Conservation (phyloP, 805 yeast genomes). For the Kuraishia piskuri region DNA sequence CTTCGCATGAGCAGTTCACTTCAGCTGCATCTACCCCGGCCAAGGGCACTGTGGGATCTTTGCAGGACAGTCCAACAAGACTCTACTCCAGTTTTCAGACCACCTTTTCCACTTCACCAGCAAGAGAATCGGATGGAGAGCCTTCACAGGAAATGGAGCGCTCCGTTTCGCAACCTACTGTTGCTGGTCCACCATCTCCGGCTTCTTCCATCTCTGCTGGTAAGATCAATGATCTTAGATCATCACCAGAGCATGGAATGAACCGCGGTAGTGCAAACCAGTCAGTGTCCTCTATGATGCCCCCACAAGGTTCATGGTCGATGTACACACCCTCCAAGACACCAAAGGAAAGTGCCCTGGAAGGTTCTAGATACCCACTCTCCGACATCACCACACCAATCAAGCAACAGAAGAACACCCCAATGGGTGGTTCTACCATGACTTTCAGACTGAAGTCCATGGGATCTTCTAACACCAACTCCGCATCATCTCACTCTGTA, state of each 20-base stretch:
- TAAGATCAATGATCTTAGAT: constrained; percentile 10
- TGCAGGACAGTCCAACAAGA: neutral
- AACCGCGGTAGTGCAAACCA: neutral
- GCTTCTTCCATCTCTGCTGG: neutral
- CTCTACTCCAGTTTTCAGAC: neutral
- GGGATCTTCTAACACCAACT: neutral
- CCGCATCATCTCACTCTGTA: neutral
- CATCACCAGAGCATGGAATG: constrained; percentile 8
- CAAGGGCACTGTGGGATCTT: neutral
- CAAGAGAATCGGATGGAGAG: constrained; percentile 1
- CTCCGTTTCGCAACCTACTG: neutral
- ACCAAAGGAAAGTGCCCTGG: neutral
- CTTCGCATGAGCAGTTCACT: constrained; percentile 7
- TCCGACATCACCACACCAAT: constrained; percentile 7
- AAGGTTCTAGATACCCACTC: neutral
- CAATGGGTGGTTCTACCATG: constrained; percentile 16
- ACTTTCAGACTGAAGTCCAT: constrained; percentile 24
- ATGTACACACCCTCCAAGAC: constrained; percentile 5
- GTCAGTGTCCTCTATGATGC: neutral
- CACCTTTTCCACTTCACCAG: constrained; percentile 4
- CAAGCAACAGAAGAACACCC: constrained; percentile 1
- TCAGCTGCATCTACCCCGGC: neutral
- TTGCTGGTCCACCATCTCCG: neutral
- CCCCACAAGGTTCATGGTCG: constrained; percentile 8
- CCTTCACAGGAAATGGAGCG: neutral